Evolutionary conservation across 106 monocot species (phyloP), one percentile per base, ranked within the genome.

Genomic region (Phalaenopsis equestris): DNA sequence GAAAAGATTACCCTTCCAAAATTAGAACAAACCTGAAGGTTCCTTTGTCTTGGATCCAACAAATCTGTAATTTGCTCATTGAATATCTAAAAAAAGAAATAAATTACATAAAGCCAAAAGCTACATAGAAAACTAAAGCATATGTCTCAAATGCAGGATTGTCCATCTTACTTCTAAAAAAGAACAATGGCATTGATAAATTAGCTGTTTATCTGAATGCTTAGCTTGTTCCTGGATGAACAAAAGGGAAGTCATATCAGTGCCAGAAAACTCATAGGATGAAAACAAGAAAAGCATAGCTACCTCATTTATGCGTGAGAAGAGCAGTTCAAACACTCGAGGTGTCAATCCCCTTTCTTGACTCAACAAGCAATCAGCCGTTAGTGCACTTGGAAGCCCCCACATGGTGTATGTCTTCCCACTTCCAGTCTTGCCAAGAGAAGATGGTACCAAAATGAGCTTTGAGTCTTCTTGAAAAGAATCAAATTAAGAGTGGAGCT

Each of bases 381-480:
- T 86, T 75, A 95, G 83, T 68, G 91, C 83, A 73, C 82, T 88
- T 8, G 86, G 68, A 76, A 95, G 95, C 52, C 99, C 99, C 99
- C 95, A 99, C 99, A 99, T 99, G 3, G 99, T 95, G 67, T 99
- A 99, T 36, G 99, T 99, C 83, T 99, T 99, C 6, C 99, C 99
- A 80, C 99, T 95, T 56, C 99, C 99, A 65, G 99, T 99, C 99
- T 99, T 61, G 12, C 56, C 78, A 17, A 38, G 12, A 49, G 14
- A 76, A 11, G 24, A 74, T 70, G 38, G 45, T 21, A 42, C 43
- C 18, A n/a, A 45, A 42, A 45, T 74, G 74, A 74, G 70, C 15
- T 36, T 17, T 74, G 8, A 45, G 1, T n/a, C 2, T 41, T 74
- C 74, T 74, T 45, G 18, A 18, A 19, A 74, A 74, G 43, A 74